Evolutionary conservation across 2,329 filamentous ascomycete genomes (phyloP), one percentile per base, ranked within the genome.

Genomic region (Colletotrichum plurivorum): DNA sequence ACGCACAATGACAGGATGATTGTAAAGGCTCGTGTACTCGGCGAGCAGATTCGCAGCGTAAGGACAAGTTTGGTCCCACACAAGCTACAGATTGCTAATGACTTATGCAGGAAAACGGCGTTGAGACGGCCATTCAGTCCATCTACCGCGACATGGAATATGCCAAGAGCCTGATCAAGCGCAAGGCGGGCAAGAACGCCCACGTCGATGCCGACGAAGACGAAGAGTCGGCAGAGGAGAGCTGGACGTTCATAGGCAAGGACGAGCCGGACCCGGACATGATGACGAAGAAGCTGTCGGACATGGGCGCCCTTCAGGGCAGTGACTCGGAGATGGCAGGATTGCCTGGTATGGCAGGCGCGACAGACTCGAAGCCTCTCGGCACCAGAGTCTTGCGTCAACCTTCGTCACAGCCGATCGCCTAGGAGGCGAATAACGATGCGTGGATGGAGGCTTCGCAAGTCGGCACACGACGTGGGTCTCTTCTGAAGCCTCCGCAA

Each of bases 111-210:
- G 95, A 99, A 79, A 90, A 94, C 72, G 96, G 96, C 43, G 94
- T 98, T n/a, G 90, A 92, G 55, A 93, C 87, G 5, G 96, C 95
- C 6, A 96, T 98, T 71, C 93, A 97, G 79, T 93, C 90, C 69
- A 93, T 99, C 65, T 99, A 98, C 78, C 92, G 96, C 49, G 95
- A 98, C 78, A 87, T 98, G 64, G 96, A 98, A 77, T 98, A 98
- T 75, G 95, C 96, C 45, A 93, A 89, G 79, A 92, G 92, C 16
- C 85, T 98, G 52, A 92, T 97, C 78, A 93, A 92, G 79, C 88
- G 84, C 66, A 89, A 88, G 78, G 81, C 83, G 2, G 83, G 83
- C 71, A 88, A 88, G 79, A 90, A 84, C 64, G 62, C 43, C 8
- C 56, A 79, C 70, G 78, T 75, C 60, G 78, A 80, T 49, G 84